Evolutionary conservation across 208 protist genomes (phyloP), one percentile per base, ranked within the genome.

Genomic region (Crithidia brevicula): DNA sequence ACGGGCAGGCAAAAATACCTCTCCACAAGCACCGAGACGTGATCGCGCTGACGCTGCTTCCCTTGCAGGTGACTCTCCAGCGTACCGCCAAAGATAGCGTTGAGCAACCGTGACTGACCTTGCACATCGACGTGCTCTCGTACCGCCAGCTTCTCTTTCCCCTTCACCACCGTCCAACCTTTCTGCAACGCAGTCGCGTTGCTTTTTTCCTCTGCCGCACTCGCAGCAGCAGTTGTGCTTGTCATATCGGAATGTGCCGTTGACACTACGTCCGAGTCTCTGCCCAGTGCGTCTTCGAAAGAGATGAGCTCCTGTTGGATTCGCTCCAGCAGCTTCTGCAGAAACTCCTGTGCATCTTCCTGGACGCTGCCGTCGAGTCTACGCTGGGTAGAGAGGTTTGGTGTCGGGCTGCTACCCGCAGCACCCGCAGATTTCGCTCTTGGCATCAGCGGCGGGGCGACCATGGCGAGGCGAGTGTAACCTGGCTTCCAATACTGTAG

Each of bases 331-430:
- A 96, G 46, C 28, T 56, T 58, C 27, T 92, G 86, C 25, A 96
- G 59, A 66, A 92, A 94, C 69, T 96, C 91, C 54, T 91, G 85
- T 13, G 91, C 91, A 62, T 96, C 91, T 47, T 94, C 74, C 66
- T 96, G 91, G 43, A 75, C 45, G 2, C 57, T 69, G n/a, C 91
- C 91, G 61, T 90, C 77, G 8, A 88, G 31, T 6, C 56, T 58
- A 2, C 59, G 65, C 30, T 68, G 45, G 25, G 42, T 51, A 16
- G 49, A 10, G 11, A 31, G 23, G 4, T 28, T 23, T 8, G 28
- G 10, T 3, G 51, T 20, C 64, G 47, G 23, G 0, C 22, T 27
- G 13, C 16, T 16, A 4, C 27, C 42, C 15, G 30, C 40, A 45
- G 38, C 45, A 63, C 36, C 36, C 10, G 43, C 50, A 4, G 42